Base-by-base conservation (phyloP, 495 filamentous ascomycete genomes). In the Pyrenopolyporus hunteri region DNA sequence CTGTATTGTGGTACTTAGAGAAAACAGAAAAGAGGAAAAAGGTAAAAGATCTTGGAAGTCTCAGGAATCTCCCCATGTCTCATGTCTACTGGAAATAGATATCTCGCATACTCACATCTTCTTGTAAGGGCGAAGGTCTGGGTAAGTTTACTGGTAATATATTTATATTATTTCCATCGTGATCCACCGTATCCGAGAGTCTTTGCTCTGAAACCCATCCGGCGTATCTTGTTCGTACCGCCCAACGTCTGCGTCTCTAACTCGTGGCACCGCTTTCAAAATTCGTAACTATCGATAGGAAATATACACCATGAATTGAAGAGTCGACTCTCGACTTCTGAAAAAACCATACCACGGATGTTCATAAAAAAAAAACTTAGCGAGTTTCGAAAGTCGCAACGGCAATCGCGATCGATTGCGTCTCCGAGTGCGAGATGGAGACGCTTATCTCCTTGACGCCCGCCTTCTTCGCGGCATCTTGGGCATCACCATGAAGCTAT, bases 351-450 rank as follows among this genome's bases (percentile, higher is more conserved):
- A 8, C 42, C 48, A 13, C 56, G 6, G 55, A 36, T 25, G 48
- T 47, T 47, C 61, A 69, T 22, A 64, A 48, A 51, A 64, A 48
- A 43, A 29, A 55, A 51, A 26, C 44, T 13, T 2, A 31, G 14
- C 6, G 9, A 10, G 23, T 45, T 75, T 82, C 89, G 57, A 91
- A 88, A 26, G 82, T 83, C n/a, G 90, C 85, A 40, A 94, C 86
- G 2, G 95, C 94, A 69, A 99, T 88, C 26, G 94, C 94, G 59
- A 97, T 90, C 45, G 93, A 91, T 73, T 98, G 93, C 26, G 80
- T 83, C 63, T 97, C 93, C 35, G 86, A 93, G 71, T 99, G 95
- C 58, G 92, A 95, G 66, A 99, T 97, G 70, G 91, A 96, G 47
- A 99, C 92, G 57, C 80, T 89, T 56, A 97, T 86, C 22, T 83